Percentiles rank a stretch among this genome's conserved stretches.
phyloP scores from a whole-genome alignment of 371 early-diverging fungal genomes.

The Funneliformis caledonium region DNA sequence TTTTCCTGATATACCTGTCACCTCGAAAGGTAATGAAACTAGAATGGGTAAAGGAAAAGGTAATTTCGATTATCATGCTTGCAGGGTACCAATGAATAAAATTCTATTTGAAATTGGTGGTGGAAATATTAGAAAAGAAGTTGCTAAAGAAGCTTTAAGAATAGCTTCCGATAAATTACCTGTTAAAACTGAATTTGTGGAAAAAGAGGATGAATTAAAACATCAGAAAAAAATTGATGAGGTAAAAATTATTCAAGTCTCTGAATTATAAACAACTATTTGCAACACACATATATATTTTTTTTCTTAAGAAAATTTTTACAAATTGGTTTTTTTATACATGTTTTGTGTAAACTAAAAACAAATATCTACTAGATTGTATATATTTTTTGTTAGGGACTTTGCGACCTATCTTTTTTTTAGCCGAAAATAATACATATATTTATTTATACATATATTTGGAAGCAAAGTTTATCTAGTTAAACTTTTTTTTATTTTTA shows the following conservation, averaged over 20 bases:
- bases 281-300: background rate
- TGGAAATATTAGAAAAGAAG: constrained; percentile 71
- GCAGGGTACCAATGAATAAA: constrained; percentile 85
- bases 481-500: background rate
- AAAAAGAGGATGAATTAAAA: background rate
- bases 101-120: constrained; percentile 89
- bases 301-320: background rate
- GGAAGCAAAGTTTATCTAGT: background rate
- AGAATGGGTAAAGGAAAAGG: constrained; percentile 99
- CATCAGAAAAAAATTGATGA: background rate
- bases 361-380: background rate
- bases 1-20: constrained; percentile 93
- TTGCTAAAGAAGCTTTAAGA: constrained; percentile 81
- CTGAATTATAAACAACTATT: background rate
- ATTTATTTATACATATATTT: too few species aligned
- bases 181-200: constrained; percentile 77
- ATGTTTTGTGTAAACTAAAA: background rate
- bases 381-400: background rate
- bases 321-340: background rate
- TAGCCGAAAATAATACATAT: background rate
- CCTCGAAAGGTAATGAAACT: constrained; percentile 88
- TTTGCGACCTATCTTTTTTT: background rate
- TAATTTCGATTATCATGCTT: constrained; percentile 90
- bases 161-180: constrained; percentile 74
- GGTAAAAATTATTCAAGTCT: background rate